Evolutionary conservation across 495 filamentous ascomycete genomes (phyloP).

Genomic region (Penicillium pancosmium): DNA sequence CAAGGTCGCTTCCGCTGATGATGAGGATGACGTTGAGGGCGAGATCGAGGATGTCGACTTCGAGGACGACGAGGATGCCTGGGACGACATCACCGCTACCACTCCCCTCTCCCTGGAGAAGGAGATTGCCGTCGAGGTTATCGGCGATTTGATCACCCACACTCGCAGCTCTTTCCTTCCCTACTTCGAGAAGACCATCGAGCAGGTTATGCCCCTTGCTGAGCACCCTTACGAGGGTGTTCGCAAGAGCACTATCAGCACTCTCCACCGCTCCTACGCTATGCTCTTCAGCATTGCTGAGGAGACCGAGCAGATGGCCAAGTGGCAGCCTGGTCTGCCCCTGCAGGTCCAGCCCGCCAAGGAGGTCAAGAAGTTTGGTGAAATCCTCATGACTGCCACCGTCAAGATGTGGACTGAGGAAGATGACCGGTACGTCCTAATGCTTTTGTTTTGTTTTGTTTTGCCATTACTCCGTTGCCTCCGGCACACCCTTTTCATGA

Average conservation of each 20-base stretch:
- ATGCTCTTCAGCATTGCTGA: conserved; percentile 86
- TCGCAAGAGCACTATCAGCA: conserved; percentile 85
- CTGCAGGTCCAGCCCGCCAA: conserved; percentile 73
- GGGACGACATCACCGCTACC: conserved; percentile 79
- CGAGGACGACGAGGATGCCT: conserved; percentile 77
- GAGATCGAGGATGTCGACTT: conserved; percentile 66
- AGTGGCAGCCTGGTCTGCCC: conserved; percentile 89
- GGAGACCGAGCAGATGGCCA: conserved; percentile 73
- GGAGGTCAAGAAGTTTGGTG: conserved; percentile 83
- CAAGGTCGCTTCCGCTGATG: conserved; percentile 67
- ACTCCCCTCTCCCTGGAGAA: conserved; percentile 92
- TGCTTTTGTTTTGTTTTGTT: conserved; percentile 30
- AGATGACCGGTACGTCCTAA: conserved; percentile 75
- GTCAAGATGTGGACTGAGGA: conserved; percentile 86
- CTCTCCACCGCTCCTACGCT: conserved; percentile 90
- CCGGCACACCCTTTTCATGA: conserved; percentile 59
- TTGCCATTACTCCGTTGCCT: conserved; percentile 19
- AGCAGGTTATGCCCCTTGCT: conserved; percentile 73
- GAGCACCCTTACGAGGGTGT: conserved; percentile 94
- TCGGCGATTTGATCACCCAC: conserved; percentile 89
- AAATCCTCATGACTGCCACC: conserved; percentile 83
- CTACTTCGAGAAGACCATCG: conserved; percentile 89
- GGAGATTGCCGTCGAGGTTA: conserved; percentile 93
- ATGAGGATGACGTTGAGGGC: conserved; percentile 59
- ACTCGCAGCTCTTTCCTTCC: conserved; percentile 76